A percentile compares a stretch with the other conserved stretches of the same genome.
Evolutionary conservation across 768 basidiomycete species (phyloP).

Genomic region (Auricularia sp.): DNA sequence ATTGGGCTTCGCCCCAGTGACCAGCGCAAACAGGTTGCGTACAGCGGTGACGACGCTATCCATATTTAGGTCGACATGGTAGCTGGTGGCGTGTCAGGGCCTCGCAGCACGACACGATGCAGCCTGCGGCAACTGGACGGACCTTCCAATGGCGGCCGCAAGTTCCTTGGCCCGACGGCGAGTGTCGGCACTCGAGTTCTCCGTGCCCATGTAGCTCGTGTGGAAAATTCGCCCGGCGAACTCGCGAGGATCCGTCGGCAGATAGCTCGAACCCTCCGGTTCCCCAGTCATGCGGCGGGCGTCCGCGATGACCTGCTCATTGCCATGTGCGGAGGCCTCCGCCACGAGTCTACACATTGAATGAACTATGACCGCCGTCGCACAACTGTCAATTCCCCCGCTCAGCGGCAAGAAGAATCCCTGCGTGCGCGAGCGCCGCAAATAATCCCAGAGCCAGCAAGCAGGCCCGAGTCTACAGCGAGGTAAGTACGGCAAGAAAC

Average conservation of each 20-base stretch:
- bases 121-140: slow-evolving; percentile 9
- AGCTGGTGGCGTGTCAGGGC: slow-evolving; percentile 36
- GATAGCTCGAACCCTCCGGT: slow-evolving; percentile 65
- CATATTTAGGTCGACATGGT: slow-evolving; percentile 95
- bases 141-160: slow-evolving; percentile 86
- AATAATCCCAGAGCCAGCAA: slow-evolving; percentile 99
- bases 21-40: slow-evolving; percentile 68
- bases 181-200: slow-evolving; percentile 87
- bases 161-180: slow-evolving; percentile 78
- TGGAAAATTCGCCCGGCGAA: slow-evolving; percentile 85
- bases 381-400: slow-evolving; percentile 95
- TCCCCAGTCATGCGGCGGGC: slow-evolving; percentile 85
- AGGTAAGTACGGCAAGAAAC: not conserved
- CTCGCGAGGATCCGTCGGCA: slow-evolving; percentile 81
- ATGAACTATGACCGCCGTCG: slow-evolving; percentile 89
- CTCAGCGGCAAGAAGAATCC: slow-evolving; percentile 95
- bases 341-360: slow-evolving; percentile 93
- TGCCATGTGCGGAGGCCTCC: slow-evolving; percentile 58
- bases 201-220: slow-evolving; percentile 98
- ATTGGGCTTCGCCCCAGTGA: slow-evolving; percentile 62
- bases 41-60: slow-evolving; percentile 81
- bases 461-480: slow-evolving; percentile 77
- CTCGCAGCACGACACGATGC: not conserved
- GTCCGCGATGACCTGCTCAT: slow-evolving; percentile 80
- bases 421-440: slow-evolving; percentile 83